phyloP scores from a whole-genome alignment of 192 early-diverging fungal species.

The Coemansia sp. region DNA sequence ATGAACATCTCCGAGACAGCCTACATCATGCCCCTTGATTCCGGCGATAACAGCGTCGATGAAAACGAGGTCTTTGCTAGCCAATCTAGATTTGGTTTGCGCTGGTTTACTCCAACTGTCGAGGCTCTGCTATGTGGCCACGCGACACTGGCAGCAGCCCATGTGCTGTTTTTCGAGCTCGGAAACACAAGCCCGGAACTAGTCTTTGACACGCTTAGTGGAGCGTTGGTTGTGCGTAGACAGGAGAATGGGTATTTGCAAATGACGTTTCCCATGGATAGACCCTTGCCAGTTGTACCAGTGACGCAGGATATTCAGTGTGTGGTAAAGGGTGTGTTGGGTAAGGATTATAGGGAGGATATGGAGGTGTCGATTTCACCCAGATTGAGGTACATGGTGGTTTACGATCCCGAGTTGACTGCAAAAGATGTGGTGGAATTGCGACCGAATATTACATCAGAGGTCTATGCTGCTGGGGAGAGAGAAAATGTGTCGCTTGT shows the following conservation, averaged over 20 bases:
- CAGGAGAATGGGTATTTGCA: neutral
- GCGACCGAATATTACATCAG: slow-evolving; percentile 2
- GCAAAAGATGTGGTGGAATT: neutral
- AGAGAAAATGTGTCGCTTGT: slow-evolving; percentile 1
- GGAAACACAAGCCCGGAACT: slow-evolving; percentile 5
- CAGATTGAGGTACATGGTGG: slow-evolving; percentile 13
- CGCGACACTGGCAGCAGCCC: slow-evolving; percentile 45
- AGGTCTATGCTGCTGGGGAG: slow-evolving; percentile 7
- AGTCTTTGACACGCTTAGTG: slow-evolving; percentile 39
- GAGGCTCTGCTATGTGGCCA: slow-evolving; percentile 52
- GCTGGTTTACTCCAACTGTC: slow-evolving; percentile 46
- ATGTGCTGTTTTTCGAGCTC: slow-evolving; percentile 31
- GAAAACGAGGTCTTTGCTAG: slow-evolving; percentile 5
- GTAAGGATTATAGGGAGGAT: neutral
- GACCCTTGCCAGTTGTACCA: slow-evolving; percentile 5
- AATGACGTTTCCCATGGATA: slow-evolving; percentile 14
- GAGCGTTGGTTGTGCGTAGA: slow-evolving; percentile 4
- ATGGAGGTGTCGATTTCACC: slow-evolving; percentile 20
- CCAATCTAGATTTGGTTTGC: slow-evolving; percentile 14
- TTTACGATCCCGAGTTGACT: slow-evolving; percentile 5
- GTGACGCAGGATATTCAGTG: slow-evolving; percentile 9
- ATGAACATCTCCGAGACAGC: slow-evolving; percentile 53
- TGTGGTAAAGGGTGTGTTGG: slow-evolving; percentile 3
- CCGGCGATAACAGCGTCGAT: too few species aligned
- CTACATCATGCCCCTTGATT: slow-evolving; percentile 29